phyloP scores from a whole-genome alignment of 2,329 filamentous ascomycete genomes.

The Grosmannia huntii region DNA sequence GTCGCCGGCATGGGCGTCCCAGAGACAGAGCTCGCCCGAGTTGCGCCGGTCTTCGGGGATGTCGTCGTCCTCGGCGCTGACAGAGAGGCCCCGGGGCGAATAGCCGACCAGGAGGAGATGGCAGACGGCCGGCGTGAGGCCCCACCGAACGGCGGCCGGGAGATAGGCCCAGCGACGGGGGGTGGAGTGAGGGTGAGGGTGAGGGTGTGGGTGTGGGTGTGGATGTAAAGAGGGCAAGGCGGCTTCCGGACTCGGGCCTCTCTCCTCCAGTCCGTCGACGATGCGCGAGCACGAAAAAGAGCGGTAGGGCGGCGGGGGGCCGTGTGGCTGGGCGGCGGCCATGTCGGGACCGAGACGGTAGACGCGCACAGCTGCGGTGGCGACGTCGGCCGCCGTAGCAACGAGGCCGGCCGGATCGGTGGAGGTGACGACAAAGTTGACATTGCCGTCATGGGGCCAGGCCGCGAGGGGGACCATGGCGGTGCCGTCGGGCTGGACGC shows the following conservation, averaged over 20 bases:
- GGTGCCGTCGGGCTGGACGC: conserved; percentile 22
- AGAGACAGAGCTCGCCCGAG: conserved; percentile 47
- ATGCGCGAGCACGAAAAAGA: conserved; percentile 28
- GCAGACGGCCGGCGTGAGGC: conserved; percentile 26
- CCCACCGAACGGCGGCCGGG: conserved; percentile 53
- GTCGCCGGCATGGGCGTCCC: conserved; percentile 34
- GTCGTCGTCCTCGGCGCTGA: conserved; percentile 35
- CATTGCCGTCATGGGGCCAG: conserved; percentile 44
- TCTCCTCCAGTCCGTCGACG: background rate
- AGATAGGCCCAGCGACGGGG: conserved; percentile 41
- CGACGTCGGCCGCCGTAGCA: conserved; percentile 46
- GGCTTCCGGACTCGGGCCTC: too few species aligned
- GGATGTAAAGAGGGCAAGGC: background rate
- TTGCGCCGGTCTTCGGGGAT: conserved; percentile 46
- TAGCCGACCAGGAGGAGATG: conserved; percentile 49
- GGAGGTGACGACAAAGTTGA: conserved; percentile 49
- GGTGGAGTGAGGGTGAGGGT: background rate
- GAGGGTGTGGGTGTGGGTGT: background rate
- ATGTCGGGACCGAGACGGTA: conserved; percentile 32
- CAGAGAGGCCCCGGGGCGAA: conserved; percentile 38
- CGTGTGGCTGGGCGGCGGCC: conserved; percentile 10
- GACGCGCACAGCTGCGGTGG: conserved; percentile 40
- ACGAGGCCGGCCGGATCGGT: conserved; percentile 34
- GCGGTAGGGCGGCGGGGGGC: conserved; percentile 19
- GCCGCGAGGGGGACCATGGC: conserved; percentile 33